These are phyloP conservation scores for Zangia roseola DNA, from an alignment of 768 basidiomycete species.

Conservation along the genomic window DNA sequence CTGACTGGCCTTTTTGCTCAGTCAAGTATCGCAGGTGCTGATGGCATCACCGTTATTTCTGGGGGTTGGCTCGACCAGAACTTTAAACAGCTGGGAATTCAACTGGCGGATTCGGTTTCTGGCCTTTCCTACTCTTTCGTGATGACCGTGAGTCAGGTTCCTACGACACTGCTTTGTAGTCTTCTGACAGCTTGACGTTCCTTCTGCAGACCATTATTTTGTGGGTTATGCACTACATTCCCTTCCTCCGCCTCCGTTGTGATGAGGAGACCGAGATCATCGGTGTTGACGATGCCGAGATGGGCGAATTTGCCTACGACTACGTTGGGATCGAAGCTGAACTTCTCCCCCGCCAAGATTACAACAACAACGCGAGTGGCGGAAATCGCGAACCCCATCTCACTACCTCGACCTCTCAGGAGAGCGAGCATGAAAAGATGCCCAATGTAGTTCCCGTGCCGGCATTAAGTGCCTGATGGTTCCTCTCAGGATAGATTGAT, in stretches of 20 bases:
- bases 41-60: constrained; percentile 61
- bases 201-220: constrained; percentile 65
- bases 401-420: constrained; percentile 21
- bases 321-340: constrained; percentile 74
- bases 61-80: constrained; percentile 91
- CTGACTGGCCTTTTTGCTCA: constrained; percentile 90
- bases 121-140: constrained; percentile 72
- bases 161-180: neutral
- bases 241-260: constrained; percentile 71
- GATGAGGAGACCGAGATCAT: constrained; percentile 68
- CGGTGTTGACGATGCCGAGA: constrained; percentile 87
- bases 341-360: constrained; percentile 34
- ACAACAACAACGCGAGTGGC: constrained; percentile 24
- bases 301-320: constrained; percentile 89
- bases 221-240: constrained; percentile 87
- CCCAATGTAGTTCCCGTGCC: constrained; percentile 1
- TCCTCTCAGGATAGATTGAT: too few relatives aligned
- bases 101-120: constrained; percentile 72
- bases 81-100: constrained; percentile 81
- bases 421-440: constrained; percentile 29
- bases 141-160: constrained; percentile 56
- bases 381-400: constrained; percentile 40
- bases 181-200: neutral
- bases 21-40: constrained; percentile 71
- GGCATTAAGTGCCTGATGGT: neutral